Conservation (phyloP, 73 alveolate genomes). For the Paramecium tetraurelia region DNA sequence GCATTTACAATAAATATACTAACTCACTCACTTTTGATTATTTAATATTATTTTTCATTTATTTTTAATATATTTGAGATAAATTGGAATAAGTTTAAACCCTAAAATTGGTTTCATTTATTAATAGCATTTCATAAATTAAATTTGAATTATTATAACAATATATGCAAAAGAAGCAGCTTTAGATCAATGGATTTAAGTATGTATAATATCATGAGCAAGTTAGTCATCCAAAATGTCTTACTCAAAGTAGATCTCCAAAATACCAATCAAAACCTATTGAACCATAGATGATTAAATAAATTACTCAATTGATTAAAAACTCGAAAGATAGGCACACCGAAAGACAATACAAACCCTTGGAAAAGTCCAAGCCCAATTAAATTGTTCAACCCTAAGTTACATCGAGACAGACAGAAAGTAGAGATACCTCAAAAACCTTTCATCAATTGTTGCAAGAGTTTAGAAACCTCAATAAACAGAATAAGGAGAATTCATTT, state of each 20-base stretch:
- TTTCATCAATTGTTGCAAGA: constrained; percentile 15
- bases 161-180: not conserved
- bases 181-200: not conserved
- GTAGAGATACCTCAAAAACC: not conserved
- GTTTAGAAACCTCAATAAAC: not conserved
- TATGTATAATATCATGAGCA: not conserved
- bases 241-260: constrained; percentile 46
- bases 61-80: not conserved
- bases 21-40: not conserved
- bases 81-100: not conserved
- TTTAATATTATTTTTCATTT: not conserved
- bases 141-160: constrained; percentile 11
- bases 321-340: not conserved
- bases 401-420: constrained; percentile 6
- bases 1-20: too few species aligned
- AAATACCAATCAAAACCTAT: not conserved
- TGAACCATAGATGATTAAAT: not conserved
- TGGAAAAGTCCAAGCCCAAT: not conserved
- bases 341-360: not conserved
- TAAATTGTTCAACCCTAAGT: not conserved
- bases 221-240: constrained; percentile 50
- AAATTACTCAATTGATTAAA: not conserved
- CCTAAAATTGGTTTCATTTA: not conserved
- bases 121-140: not conserved
- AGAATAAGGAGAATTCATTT: constrained; percentile 21